phyloP scores from a whole-genome alignment of 805 yeast species.

The Ogataea methanolica region DNA sequence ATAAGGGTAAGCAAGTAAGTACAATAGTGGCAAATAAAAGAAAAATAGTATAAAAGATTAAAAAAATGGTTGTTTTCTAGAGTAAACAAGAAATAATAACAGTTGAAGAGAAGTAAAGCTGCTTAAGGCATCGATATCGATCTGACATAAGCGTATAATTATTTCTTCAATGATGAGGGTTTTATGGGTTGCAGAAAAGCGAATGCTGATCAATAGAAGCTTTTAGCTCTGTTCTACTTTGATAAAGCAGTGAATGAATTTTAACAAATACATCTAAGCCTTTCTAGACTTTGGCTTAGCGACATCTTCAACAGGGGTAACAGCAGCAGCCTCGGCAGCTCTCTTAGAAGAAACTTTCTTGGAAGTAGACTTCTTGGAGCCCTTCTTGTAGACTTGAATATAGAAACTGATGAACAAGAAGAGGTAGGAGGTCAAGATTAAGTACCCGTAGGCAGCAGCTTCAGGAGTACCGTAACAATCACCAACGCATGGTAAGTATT shows the following conservation, averaged over 20 bases:
- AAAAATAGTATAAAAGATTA: no score
- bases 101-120: no score
- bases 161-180: no score
- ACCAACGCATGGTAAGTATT: constrained; percentile 69
- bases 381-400: constrained; percentile 73
- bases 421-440: constrained; percentile 82
- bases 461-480: constrained; percentile 88
- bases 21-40: no score
- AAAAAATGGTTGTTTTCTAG: no score
- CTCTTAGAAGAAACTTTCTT: constrained; percentile 4
- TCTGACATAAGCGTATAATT: no score
- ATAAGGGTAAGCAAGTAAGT: no score
- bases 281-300: constrained; percentile 27
- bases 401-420: constrained; percentile 89
- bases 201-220: no score
- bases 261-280: constrained; percentile 15
- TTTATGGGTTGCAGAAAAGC: no score
- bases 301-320: constrained; percentile 8
- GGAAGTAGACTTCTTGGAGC: constrained; percentile 16
- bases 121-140: no score
- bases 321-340: constrained; percentile 13
- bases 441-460: constrained; percentile 90
- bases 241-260: not conserved
- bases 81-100: no score
- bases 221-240: not conserved